Evolutionary conservation across 306 rosid genomes (phyloP).

Genomic region (Prunus campanulata): DNA sequence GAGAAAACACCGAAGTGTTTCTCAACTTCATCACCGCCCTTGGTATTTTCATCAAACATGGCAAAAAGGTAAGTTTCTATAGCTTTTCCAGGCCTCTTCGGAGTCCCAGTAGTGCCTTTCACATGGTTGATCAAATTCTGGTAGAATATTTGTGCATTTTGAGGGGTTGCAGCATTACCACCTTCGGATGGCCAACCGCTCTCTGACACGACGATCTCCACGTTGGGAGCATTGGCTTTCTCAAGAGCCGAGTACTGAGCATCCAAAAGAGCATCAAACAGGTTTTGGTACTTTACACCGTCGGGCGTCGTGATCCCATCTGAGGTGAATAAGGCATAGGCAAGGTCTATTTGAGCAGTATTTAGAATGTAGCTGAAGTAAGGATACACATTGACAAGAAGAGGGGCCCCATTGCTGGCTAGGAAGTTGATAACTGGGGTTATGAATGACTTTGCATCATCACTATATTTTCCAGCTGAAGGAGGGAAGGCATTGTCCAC

Average conservation of each 20-base stretch:
- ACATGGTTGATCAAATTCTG: constrained; percentile 46
- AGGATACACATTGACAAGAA: constrained; percentile 45
- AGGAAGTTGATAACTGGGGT: too few species aligned
- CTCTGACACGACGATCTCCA: too few species aligned
- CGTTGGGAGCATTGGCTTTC: too few species aligned
- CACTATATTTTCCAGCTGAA: too few species aligned
- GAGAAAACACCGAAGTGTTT: constrained; percentile 33
- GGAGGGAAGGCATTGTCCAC: too few species aligned
- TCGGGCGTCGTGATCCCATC: constrained; percentile 2
- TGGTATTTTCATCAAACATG: constrained; percentile 34
- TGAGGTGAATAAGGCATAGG: constrained; percentile 47
- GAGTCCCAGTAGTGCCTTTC: constrained; percentile 35
- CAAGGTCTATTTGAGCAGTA: constrained; percentile 1
- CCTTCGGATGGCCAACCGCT: too few species aligned
- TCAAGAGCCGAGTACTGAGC: too few species aligned
- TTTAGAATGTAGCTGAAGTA: constrained; percentile 27
- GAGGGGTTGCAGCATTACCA: too few species aligned
- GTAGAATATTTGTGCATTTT: constrained; percentile 1
- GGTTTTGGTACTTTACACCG: too few species aligned
- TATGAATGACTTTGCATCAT: too few species aligned
- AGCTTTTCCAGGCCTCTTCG: constrained; percentile 29
- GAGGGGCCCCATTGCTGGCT: too few species aligned
- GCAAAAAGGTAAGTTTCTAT: constrained; percentile 33
- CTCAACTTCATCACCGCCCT: constrained; percentile 15
- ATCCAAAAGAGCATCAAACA: too few species aligned